Percentiles rank a stretch among this genome's conserved stretches.
These are phyloP conservation scores for Chaetomium globosum DNA, from an alignment of 2,329 filamentous ascomycete genomes.

Conservation along the genomic window DNA sequence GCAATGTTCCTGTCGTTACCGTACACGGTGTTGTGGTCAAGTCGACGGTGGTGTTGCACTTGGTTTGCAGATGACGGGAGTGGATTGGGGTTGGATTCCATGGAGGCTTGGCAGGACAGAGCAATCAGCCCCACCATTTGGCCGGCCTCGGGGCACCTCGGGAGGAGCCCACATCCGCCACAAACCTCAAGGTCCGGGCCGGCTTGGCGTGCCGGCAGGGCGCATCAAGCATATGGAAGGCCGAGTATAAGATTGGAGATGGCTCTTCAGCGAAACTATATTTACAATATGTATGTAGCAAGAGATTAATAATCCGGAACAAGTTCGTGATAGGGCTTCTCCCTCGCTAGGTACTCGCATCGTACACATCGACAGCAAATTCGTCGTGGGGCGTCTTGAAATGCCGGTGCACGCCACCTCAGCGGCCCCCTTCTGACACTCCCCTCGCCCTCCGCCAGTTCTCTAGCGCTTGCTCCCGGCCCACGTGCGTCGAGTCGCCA, in stretches of 20 bases:
- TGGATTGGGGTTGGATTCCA: conserved; percentile 19
- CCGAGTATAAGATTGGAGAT: background rate
- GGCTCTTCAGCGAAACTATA: background rate
- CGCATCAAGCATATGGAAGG: background rate
- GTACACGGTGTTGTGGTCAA: background rate
- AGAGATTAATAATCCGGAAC: background rate
- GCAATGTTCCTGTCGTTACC: background rate
- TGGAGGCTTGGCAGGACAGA: conserved; percentile 17
- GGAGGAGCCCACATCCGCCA: background rate
- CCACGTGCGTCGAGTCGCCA: conserved; percentile 54
- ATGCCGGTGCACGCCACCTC: background rate
- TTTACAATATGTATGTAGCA: background rate
- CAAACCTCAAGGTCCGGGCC: background rate
- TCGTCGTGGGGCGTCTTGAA: background rate
- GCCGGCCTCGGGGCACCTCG: conserved; percentile 10
- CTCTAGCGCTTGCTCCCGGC: conserved; percentile 67
- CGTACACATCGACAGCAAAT: background rate
- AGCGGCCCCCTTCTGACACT: conserved; percentile 3
- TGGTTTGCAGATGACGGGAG: conserved; percentile 23
- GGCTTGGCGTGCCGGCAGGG: background rate
- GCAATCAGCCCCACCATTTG: conserved; percentile 19
- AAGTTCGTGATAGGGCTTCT: background rate
- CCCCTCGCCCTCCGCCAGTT: conserved; percentile 55
- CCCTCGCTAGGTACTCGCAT: background rate
- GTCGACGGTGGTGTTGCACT: conserved; percentile 14